phyloP scores from a whole-genome alignment of 2,329 filamentous ascomycete genomes.

The Penicillium sp. region DNA sequence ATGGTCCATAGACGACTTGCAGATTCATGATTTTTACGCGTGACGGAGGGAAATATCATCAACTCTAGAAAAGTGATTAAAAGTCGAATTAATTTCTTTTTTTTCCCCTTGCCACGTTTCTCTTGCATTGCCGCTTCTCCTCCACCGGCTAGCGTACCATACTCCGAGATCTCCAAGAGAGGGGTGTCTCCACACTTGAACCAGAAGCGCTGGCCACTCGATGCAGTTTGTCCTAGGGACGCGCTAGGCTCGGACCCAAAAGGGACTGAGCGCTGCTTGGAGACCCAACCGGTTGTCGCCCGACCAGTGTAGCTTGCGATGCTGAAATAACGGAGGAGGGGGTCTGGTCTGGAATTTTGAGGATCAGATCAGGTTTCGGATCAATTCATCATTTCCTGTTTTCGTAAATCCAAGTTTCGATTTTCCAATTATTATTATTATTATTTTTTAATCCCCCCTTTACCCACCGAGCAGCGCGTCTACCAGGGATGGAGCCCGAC shows the following conservation, averaged over 20 bases:
- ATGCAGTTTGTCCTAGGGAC: constrained; percentile 18
- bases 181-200: constrained; percentile 13
- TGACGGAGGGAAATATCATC: too few relatives aligned
- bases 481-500: constrained; percentile 24
- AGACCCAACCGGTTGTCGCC: constrained; percentile 12
- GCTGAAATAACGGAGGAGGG: too few relatives aligned
- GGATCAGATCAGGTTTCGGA: too few relatives aligned
- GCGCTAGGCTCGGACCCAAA: constrained; percentile 19
- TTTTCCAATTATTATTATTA: constrained; percentile 1
- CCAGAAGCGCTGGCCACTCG: constrained; percentile 22
- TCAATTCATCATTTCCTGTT: too few relatives aligned
- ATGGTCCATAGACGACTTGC: too few relatives aligned
- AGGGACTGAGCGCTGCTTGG: constrained; percentile 22
- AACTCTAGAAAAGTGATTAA: too few relatives aligned
- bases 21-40: too few relatives aligned
- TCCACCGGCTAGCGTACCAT: background rate
- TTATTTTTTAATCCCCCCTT: constrained; percentile 5
- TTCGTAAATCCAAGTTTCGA: too few relatives aligned
- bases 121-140: background rate
- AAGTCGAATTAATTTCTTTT: background rate
- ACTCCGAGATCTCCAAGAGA: background rate
- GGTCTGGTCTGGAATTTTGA: too few relatives aligned
- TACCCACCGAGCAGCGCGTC: constrained; percentile 26
- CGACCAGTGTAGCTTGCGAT: constrained; percentile 10
- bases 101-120: background rate